Evolutionary conservation across 1,284 basidiomycete genomes (phyloP), one percentile per base, ranked within the genome.

Genomic region (Wolfiporia cocos): DNA sequence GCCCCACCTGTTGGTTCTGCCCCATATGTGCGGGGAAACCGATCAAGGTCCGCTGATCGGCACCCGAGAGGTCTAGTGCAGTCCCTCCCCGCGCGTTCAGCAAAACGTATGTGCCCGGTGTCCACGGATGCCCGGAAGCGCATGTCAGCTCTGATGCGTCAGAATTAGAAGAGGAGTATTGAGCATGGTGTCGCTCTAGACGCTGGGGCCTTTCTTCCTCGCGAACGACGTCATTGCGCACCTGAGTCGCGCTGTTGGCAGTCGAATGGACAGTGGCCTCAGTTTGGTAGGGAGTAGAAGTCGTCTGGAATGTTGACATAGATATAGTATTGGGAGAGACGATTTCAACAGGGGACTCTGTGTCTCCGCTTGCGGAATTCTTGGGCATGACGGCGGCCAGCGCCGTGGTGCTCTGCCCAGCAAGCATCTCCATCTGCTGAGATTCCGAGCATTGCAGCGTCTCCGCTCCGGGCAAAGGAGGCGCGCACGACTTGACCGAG

Each of bases 11-110:
- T 50, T 81, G 78, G 49, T 78, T 80, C 5, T 57, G 51, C 2
- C 68, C 68, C 1, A 59, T 59, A 47, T 76, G 67, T 33, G 51
- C 53, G 3, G 61, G 55, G 46, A 59, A 78, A 3, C 79, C 79
- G 32, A 73, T 73, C 47, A 81, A 60, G 34, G 70, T 65, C 23
- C 37, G 55, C 37, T 71, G 62, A 52, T 81, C 74, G 4, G 39
- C 58, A 0, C 70, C 75, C n/a, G 74, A 77, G 30, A 80, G 65
- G 51, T 81, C 78, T 12, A 78, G 42, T 19, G 67, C 71, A 2
- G 71, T 78, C 1, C 68, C 69, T 22, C 66, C 59, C 46, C 71
- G 68, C 49, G 57, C 64, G 57, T 81, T 81, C 30, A 59, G 62
- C 43, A 81, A 65, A 24, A 57, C 63, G 58, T 78, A 14, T 31